Evolutionary conservation across 2,329 filamentous ascomycete genomes (phyloP).

Genomic region (Eurotiales sp.): DNA sequence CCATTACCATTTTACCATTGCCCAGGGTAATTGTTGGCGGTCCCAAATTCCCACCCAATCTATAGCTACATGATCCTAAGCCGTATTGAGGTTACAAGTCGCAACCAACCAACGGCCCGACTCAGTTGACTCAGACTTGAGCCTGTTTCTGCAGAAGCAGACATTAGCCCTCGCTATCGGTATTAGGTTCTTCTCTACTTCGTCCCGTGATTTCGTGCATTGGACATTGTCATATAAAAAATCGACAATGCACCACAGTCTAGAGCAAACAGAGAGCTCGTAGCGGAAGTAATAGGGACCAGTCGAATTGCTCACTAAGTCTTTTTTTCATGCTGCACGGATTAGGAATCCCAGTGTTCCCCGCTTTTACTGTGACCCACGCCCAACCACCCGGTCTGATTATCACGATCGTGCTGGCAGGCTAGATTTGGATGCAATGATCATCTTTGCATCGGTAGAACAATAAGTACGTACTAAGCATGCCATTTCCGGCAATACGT

Average conservation of each 20-base stretch:
- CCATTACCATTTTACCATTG: too few relatives aligned
- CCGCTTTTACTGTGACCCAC: not conserved
- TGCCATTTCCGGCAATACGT: not conserved
- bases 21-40: too few relatives aligned
- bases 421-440: not conserved
- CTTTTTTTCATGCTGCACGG: too few relatives aligned
- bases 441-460: not conserved
- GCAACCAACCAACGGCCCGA: not conserved
- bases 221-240: too few relatives aligned
- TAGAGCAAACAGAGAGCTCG: too few relatives aligned
- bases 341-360: not conserved
- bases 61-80: too few relatives aligned
- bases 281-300: too few relatives aligned
- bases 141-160: not conserved
- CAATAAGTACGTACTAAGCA: not conserved
- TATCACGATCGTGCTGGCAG: not conserved
- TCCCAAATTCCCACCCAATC: too few relatives aligned
- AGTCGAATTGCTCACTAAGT: too few relatives aligned
- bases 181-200: not conserved
- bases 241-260: too few relatives aligned
- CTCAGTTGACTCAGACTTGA: not conserved
- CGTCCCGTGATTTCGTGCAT: too few relatives aligned
- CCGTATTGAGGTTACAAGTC: too few relatives aligned
- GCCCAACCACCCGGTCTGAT: not conserved
- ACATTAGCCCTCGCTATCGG: conserved; percentile 4